These are phyloP conservation scores for Aureobasidium zeae DNA, from an alignment of 2,329 filamentous ascomycete species.

Conservation along the genomic window DNA sequence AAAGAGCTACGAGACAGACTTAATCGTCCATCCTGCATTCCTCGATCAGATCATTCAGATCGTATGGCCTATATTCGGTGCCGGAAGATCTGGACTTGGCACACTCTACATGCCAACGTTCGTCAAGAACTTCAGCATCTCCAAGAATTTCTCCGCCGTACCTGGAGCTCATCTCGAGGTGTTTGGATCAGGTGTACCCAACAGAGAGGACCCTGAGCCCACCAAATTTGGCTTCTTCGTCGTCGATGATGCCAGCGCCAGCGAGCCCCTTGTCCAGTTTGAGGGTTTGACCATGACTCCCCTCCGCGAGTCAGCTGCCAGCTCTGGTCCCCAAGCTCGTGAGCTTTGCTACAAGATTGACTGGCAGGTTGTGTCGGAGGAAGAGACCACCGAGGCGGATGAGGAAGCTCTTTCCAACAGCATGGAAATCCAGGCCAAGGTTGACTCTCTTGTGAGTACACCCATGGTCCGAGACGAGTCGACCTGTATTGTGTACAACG, in stretches of 20 bases:
- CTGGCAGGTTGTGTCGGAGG: not conserved
- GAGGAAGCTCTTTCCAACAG: not conserved
- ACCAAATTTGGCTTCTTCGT: conserved; percentile 7
- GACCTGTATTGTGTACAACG: not conserved
- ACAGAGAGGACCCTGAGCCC: conserved; percentile 1
- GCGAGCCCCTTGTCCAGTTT: not conserved
- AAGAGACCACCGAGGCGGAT: not conserved
- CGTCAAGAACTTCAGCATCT: conserved; percentile 11
- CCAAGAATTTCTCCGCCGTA: not conserved
- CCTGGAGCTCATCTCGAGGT: not conserved
- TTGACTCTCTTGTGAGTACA: conserved; percentile 10
- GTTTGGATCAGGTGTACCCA: conserved; percentile 1
- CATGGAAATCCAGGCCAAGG: not conserved
- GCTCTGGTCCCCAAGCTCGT: conserved; percentile 6
- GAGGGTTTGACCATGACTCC: conserved; percentile 6
- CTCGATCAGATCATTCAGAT: conserved; percentile 9
- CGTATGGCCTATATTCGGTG: conserved; percentile 10
- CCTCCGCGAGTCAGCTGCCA: conserved; percentile 1
- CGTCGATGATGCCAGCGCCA: not conserved
- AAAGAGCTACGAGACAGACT: conserved; percentile 6
- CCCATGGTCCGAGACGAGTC: conserved; percentile 1
- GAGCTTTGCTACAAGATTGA: conserved; percentile 8
- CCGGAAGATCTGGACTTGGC: not conserved
- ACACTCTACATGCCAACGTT: conserved; percentile 8
- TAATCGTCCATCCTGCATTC: conserved; percentile 2